phyloP scores from a whole-genome alignment of 2,329 filamentous ascomycete genomes.

The Epichloe festucae region DNA sequence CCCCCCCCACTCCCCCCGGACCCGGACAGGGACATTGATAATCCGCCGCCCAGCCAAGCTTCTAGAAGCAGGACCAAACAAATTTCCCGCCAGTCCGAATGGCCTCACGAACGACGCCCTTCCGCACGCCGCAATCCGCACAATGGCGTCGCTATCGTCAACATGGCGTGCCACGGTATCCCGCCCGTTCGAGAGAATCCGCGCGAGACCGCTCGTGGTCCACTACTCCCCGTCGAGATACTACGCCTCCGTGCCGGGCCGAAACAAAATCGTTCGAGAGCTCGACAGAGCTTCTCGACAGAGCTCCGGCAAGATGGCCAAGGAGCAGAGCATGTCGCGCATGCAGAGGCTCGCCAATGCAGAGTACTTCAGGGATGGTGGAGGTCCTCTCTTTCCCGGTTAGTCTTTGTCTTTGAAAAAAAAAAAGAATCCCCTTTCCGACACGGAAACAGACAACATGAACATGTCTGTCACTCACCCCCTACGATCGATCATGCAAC shows the following conservation, averaged over 20 bases:
- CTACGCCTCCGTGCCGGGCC: constrained; percentile 15
- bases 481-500: too few species aligned
- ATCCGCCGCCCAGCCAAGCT: too few species aligned
- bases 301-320: constrained; percentile 13
- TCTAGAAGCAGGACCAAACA: too few species aligned
- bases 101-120: constrained; percentile 9
- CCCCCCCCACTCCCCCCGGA: too few species aligned
- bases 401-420: too few species aligned
- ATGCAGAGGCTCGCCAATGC: constrained; percentile 18
- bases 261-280: constrained; percentile 16
- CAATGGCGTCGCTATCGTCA: constrained; percentile 9
- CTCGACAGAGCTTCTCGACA: constrained; percentile 13
- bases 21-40: too few species aligned
- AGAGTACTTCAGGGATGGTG: constrained; percentile 21
- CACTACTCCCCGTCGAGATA: constrained; percentile 13
- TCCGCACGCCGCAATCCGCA: neutral
- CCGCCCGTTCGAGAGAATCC: constrained; percentile 8
- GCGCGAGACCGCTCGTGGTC: constrained; percentile 10
- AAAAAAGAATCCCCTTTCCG: too few species aligned
- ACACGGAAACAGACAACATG: too few species aligned
- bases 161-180: constrained; percentile 11
- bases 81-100: too few species aligned
- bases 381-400: constrained; percentile 23
- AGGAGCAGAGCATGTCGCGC: constrained; percentile 18
- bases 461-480: too few species aligned